A percentile compares a stretch with the other conserved stretches of the same genome.
These are phyloP conservation scores for Populus hybrid DNA, from an alignment of 441 rosid species.

Conservation along the genomic window DNA sequence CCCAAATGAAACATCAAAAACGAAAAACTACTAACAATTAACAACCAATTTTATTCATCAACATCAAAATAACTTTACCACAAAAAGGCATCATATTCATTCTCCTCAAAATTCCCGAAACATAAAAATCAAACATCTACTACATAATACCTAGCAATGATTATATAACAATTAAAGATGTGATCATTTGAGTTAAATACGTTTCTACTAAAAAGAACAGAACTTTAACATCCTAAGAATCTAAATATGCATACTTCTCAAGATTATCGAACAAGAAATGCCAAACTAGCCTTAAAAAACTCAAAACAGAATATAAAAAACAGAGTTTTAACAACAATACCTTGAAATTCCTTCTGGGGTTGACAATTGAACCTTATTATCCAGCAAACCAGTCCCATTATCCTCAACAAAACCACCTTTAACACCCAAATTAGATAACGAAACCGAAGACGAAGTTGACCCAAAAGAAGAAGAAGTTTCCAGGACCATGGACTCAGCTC, in stretches of 20 bases:
- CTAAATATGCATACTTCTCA: neutral
- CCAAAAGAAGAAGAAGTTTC: conserved; percentile 79
- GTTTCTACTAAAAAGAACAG: neutral
- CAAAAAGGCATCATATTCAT: neutral
- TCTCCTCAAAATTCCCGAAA: neutral
- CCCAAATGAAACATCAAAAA: neutral
- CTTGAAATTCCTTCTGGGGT: conserved; percentile 41
- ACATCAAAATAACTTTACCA: neutral
- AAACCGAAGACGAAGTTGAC: conserved; percentile 67
- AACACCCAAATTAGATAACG: conserved; percentile 55
- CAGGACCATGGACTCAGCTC: conserved; percentile 61
- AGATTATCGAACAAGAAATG: neutral
- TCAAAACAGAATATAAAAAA: neutral
- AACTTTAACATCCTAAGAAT: neutral
- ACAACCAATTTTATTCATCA: neutral
- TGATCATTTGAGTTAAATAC: neutral
- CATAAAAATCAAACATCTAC: neutral
- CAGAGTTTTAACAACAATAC: conserved; percentile 17
- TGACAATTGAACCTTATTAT: conserved; percentile 29
- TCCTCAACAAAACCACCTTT: conserved; percentile 44
- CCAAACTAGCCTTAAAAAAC: neutral
- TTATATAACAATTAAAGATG: neutral
- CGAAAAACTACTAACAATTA: neutral
- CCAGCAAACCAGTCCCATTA: conserved; percentile 22
- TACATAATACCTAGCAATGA: neutral